Percentiles rank a stretch among this genome's conserved stretches.
These are phyloP conservation scores for Xanthoceras sorbifolium DNA, from an alignment of 345 rosid species.

Conservation along the genomic window DNA sequence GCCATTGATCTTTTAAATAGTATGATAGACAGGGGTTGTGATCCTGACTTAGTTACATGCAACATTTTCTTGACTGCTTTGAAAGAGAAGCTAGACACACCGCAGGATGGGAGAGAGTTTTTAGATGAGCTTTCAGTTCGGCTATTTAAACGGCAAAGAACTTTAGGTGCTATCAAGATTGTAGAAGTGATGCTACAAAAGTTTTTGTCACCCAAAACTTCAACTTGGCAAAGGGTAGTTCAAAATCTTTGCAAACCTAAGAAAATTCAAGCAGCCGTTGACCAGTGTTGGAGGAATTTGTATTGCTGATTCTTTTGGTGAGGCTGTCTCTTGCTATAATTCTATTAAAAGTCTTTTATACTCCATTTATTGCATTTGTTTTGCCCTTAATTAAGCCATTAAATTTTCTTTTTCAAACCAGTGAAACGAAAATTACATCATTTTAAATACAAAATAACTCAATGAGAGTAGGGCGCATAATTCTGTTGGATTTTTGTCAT, in stretches of 20 bases:
- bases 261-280: slow-evolving; percentile 61
- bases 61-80: slow-evolving; percentile 65
- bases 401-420: background rate
- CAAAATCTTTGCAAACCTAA: slow-evolving; percentile 70
- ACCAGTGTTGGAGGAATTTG: slow-evolving; percentile 63
- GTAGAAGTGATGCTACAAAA: slow-evolving; percentile 77
- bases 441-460: background rate
- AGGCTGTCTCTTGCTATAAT: background rate
- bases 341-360: background rate
- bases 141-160: slow-evolving; percentile 63
- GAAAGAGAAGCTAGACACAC: slow-evolving; percentile 66
- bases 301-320: slow-evolving; percentile 38
- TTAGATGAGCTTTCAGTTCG: slow-evolving; percentile 76
- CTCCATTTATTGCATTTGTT: background rate
- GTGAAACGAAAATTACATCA: background rate
- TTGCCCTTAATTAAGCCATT: background rate
- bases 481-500: background rate
- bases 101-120: slow-evolving; percentile 72
- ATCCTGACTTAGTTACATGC: slow-evolving; percentile 81
- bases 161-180: slow-evolving; percentile 65
- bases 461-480: background rate
- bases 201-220: slow-evolving; percentile 56
- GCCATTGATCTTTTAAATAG: slow-evolving; percentile 80
- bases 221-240: slow-evolving; percentile 70
- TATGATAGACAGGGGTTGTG: slow-evolving; percentile 78